Percentiles rank a stretch among this genome's conserved stretches.
These are phyloP conservation scores for Mycothermus thermophilus DNA, from an alignment of 495 filamentous ascomycete species.

Conservation along the genomic window DNA sequence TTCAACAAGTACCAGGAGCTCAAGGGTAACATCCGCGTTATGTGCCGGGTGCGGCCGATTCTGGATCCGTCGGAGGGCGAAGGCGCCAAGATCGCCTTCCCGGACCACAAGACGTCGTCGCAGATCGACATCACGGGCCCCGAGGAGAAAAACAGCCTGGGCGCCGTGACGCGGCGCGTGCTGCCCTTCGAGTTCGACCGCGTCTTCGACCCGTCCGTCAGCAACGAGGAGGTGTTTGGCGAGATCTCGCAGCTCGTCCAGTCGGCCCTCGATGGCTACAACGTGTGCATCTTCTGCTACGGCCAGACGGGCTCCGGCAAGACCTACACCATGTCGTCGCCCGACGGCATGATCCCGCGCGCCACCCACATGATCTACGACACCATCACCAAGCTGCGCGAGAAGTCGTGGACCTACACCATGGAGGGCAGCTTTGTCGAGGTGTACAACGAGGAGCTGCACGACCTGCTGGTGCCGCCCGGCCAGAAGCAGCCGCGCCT, in stretches of 20 bases:
- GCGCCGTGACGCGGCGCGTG: slow-evolving; percentile 57
- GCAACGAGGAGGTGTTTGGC: slow-evolving; percentile 83
- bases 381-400: slow-evolving; percentile 62
- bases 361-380: slow-evolving; percentile 88
- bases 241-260: slow-evolving; percentile 97
- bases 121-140: slow-evolving; percentile 75
- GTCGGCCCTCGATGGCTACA: slow-evolving; percentile 91
- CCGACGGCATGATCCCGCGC: slow-evolving; percentile 89
- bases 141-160: slow-evolving; percentile 72
- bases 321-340: slow-evolving; percentile 88
- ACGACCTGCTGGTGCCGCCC: slow-evolving; percentile 71
- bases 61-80: slow-evolving; percentile 44
- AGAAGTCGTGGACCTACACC: slow-evolving; percentile 86
- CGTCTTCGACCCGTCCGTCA: slow-evolving; percentile 64
- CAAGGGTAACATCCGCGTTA: slow-evolving; percentile 98
- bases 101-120: slow-evolving; percentile 66
- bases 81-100: slow-evolving; percentile 57
- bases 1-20: slow-evolving; percentile 97
- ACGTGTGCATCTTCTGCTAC: slow-evolving; percentile 98
- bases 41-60: slow-evolving; percentile 87
- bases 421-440: slow-evolving; percentile 98
- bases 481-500: slow-evolving; percentile 75
- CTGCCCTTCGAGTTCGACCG: slow-evolving; percentile 86
- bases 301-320: slow-evolving; percentile 96
- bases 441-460: slow-evolving; percentile 95